phyloP scores from a whole-genome alignment of 2,329 filamentous ascomycete species.

The Alternaria arbusti region DNA sequence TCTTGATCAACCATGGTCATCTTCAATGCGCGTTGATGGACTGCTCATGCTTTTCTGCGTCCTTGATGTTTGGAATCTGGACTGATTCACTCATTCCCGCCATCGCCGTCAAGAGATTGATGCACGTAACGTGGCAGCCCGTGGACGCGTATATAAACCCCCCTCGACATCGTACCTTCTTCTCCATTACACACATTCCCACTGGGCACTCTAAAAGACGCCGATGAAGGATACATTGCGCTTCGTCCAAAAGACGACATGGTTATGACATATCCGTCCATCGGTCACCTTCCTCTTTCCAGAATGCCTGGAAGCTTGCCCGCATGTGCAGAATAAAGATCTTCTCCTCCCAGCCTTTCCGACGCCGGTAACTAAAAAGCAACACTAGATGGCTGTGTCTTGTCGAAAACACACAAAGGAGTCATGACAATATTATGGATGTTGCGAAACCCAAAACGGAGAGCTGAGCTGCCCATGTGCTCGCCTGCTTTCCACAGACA shows the following conservation, averaged over 20 bases:
- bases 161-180: fast-evolving
- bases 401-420: neutral
- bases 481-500: too few relatives aligned
- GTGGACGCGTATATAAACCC: neutral
- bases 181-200: too few relatives aligned
- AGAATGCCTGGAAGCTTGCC: neutral
- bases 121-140: neutral
- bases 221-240: too few relatives aligned
- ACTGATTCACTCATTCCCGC: neutral
- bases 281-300: neutral
- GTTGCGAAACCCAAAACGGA: too few relatives aligned
- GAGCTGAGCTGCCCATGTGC: fast-evolving
- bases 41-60: neutral
- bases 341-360: neutral
- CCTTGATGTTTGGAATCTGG: neutral
- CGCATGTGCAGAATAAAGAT: neutral
- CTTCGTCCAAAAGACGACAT: too few relatives aligned
- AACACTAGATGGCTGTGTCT: too few relatives aligned
- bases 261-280: neutral
- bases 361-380: too few relatives aligned
- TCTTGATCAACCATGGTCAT: neutral
- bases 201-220: too few relatives aligned
- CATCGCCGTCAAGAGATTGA: neutral
- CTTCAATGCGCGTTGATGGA: neutral
- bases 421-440: too few relatives aligned